Base-by-base conservation (phyloP, 2,329 filamentous ascomycete species). In the Zymoseptoria tritici region DNA sequence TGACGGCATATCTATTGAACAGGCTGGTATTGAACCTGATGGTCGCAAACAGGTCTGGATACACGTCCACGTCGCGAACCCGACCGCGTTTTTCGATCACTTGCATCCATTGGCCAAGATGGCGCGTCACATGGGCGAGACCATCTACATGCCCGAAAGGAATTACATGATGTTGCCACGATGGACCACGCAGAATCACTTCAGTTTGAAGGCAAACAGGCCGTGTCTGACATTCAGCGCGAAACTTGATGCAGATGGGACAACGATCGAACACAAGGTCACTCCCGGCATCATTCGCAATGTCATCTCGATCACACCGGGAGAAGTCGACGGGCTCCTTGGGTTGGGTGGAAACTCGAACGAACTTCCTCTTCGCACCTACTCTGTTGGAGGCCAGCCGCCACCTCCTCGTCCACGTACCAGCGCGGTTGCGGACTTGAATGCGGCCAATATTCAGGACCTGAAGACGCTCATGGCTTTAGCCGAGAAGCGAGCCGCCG, bases 51-150 rank as follows among this genome's bases (percentile, higher is more conserved):
- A 88, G 64, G 84, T 83, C 68, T 94, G 90, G 90, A 77, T 93
- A 29, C 89, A 91, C 68, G 75, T 91, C 31, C 90, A 94, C 71
- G 82, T 89, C 50, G 90, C 90, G 13, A 90, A 94, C 68, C 89
- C 89, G 8, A 87, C 87, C 2, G 89, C 90, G 4, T 83, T 83
- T 60, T 84, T 94, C 63, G 67, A 76, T 20, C 82, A 83, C 19
- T 77, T 83, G 21, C 83, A 85, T 46, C 75, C 78, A 8, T 72
- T 90, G 7, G 81, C 82, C 36, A 78, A 81, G 61, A 83, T 84
- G 67, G 85, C 89, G 52, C 80, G 85, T 60, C 77, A 84, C 52
- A 79, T 83, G 67, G 77, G 78, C 4, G 74, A 81, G 66, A 81
- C 80, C 0, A 75, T 84, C 7, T 87, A 83, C 62, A 78, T 85